phyloP scores from a whole-genome alignment of 73 alveolate species.

The Paramecium octaurelia region DNA sequence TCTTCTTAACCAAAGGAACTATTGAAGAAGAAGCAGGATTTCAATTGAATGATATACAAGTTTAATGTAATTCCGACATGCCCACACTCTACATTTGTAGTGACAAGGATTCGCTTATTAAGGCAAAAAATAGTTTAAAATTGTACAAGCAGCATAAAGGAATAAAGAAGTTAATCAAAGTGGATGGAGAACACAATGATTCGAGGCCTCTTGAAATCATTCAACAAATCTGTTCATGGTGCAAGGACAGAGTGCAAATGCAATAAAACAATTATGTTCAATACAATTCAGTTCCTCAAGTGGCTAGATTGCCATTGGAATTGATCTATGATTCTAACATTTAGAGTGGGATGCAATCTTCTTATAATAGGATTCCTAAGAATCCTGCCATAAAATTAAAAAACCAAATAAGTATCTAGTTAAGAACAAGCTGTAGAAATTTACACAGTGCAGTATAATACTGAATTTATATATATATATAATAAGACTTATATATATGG shows the following conservation, averaged over 20 bases:
- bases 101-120: slow-evolving; percentile 9
- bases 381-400: slow-evolving; percentile 15
- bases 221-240: background rate
- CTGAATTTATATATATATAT: background rate
- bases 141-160: slow-evolving; percentile 19
- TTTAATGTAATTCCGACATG: background rate
- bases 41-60: background rate
- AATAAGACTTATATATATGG: background rate
- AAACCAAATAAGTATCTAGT: background rate
- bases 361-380: background rate
- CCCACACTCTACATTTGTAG: slow-evolving; percentile 24
- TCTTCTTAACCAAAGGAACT: background rate
- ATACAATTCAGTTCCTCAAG: background rate
- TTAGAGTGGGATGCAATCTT: background rate
- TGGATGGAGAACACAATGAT: slow-evolving; percentile 28
- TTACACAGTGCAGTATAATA: background rate
- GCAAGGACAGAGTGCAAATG: background rate
- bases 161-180: background rate
- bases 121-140: slow-evolving; percentile 1
- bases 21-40: slow-evolving; percentile 44
- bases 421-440: slow-evolving; percentile 32
- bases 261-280: background rate
- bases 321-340: slow-evolving; percentile 11
- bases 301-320: background rate
- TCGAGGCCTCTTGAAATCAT: background rate